Evolutionary conservation across 2,329 filamentous ascomycete species (phyloP).

Genomic region (Zymoseptoria brevis): DNA sequence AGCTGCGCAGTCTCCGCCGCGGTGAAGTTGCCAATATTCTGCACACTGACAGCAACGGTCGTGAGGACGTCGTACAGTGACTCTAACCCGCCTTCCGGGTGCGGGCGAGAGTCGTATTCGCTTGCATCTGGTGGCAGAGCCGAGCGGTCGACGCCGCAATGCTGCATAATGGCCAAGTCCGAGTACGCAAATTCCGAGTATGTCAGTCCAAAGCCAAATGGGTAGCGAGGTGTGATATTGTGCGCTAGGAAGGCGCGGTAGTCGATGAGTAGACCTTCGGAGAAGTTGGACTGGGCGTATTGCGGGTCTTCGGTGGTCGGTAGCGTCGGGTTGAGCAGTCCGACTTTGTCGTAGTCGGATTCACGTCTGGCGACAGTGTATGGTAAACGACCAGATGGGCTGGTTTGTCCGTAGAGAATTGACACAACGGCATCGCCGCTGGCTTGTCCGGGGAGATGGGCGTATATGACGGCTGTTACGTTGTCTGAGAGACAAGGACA

Average conservation of each 20-base stretch:
- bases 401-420: slow-evolving; percentile 51
- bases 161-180: slow-evolving; percentile 18
- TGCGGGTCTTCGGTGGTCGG: slow-evolving; percentile 20
- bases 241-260: slow-evolving; percentile 29
- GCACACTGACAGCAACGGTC: slow-evolving; percentile 42
- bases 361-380: slow-evolving; percentile 54
- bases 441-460: slow-evolving; percentile 58
- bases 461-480: slow-evolving; percentile 56
- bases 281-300: slow-evolving; percentile 25
- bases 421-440: slow-evolving; percentile 49
- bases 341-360: slow-evolving; percentile 47
- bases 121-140: slow-evolving; percentile 11
- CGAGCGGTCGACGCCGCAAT: slow-evolving; percentile 22
- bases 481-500: slow-evolving; percentile 34
- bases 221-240: slow-evolving; percentile 27
- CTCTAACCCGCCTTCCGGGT: slow-evolving; percentile 23
- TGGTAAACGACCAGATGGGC: slow-evolving; percentile 51
- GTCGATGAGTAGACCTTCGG: slow-evolving; percentile 31
- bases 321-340: slow-evolving; percentile 28
- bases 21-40: slow-evolving; percentile 42
- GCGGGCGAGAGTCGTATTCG: slow-evolving; percentile 18
- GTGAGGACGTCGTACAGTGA: slow-evolving; percentile 45
- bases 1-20: slow-evolving; percentile 50
- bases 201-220: slow-evolving; percentile 34
- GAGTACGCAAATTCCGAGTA: slow-evolving; percentile 30